Percentiles rank a stretch among this genome's conserved stretches.
These are phyloP conservation scores for Phytophthora foliorum DNA, from an alignment of 352 stramenopile genomes.

Conservation along the genomic window DNA sequence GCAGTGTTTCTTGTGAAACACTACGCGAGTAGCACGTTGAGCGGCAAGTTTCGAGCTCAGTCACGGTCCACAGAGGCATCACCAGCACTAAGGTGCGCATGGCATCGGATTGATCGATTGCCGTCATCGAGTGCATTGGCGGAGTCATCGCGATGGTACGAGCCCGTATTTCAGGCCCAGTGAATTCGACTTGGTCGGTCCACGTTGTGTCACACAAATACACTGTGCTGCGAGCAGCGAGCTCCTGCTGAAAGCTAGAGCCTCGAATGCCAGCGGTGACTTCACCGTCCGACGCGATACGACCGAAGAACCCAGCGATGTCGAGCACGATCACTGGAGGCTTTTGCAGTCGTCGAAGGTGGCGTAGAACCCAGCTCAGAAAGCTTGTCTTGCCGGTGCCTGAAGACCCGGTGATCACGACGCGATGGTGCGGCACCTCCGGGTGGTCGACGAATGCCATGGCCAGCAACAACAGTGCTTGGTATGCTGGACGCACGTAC, in stretches of 20 bases:
- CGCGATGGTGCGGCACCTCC: slow-evolving; percentile 26
- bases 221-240: slow-evolving; percentile 32
- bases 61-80: slow-evolving; percentile 50
- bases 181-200: background rate
- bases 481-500: slow-evolving; percentile 42
- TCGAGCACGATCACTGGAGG: slow-evolving; percentile 45
- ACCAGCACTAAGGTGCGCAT: slow-evolving; percentile 34
- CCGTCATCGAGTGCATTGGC: slow-evolving; percentile 9
- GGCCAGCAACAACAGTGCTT: slow-evolving; percentile 32
- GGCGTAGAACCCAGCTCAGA: slow-evolving; percentile 45
- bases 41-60: slow-evolving; percentile 48
- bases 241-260: slow-evolving; percentile 37
- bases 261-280: slow-evolving; percentile 32
- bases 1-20: slow-evolving; percentile 30
- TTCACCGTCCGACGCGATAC: slow-evolving; percentile 31
- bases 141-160: slow-evolving; percentile 38
- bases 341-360: slow-evolving; percentile 17
- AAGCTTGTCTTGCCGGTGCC: slow-evolving; percentile 55
- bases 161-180: slow-evolving; percentile 20
- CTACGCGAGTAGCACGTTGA: slow-evolving; percentile 33
- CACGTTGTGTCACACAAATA: slow-evolving; percentile 45
- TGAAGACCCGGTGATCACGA: slow-evolving; percentile 46
- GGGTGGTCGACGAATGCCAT: slow-evolving; percentile 40
- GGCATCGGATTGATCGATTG: background rate
- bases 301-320: slow-evolving; percentile 40